These are phyloP conservation scores for Mallotus japonicus DNA, from an alignment of 441 rosid species.

Conservation along the genomic window DNA sequence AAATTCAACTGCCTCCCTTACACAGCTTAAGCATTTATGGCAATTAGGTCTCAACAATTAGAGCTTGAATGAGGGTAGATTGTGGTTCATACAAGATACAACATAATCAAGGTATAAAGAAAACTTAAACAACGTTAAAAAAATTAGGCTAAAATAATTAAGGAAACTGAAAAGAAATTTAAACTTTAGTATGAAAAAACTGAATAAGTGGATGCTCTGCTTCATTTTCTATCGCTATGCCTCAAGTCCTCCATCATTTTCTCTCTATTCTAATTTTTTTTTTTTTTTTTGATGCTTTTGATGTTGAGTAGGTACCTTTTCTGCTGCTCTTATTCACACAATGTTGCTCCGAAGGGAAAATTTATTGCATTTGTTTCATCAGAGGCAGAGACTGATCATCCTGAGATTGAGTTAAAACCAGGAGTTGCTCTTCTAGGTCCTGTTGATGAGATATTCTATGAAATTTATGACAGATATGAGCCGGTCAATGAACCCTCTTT, in stretches of 20 bases:
- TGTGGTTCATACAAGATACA: no score
- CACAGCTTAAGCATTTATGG: no score
- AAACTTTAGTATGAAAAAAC: neutral
- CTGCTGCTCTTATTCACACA: slow-evolving; percentile 87
- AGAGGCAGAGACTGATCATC: slow-evolving; percentile 82
- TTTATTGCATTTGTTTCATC: slow-evolving; percentile 86
- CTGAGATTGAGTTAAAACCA: slow-evolving; percentile 66
- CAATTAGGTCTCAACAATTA: no score
- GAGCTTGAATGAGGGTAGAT: no score
- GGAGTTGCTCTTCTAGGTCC: slow-evolving; percentile 80
- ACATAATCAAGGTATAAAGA: no score
- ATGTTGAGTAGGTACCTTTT: slow-evolving; percentile 69
- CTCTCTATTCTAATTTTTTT: neutral
- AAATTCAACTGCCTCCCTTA: neutral
- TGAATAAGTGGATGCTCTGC: neutral
- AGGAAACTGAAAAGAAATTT: no score
- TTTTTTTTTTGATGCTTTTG: neutral
- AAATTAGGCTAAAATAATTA: no score
- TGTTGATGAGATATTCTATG: slow-evolving; percentile 76
- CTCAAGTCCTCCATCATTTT: neutral
- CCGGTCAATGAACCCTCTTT: slow-evolving; percentile 75
- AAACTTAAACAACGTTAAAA: no score
- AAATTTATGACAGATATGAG: slow-evolving; percentile 64
- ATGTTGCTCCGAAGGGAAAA: slow-evolving; percentile 87
- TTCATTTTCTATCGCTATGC: neutral